Evolutionary conservation across 208 protist species (phyloP), one percentile per base, ranked within the genome.

Genomic region (Wallacemonas sp.): DNA sequence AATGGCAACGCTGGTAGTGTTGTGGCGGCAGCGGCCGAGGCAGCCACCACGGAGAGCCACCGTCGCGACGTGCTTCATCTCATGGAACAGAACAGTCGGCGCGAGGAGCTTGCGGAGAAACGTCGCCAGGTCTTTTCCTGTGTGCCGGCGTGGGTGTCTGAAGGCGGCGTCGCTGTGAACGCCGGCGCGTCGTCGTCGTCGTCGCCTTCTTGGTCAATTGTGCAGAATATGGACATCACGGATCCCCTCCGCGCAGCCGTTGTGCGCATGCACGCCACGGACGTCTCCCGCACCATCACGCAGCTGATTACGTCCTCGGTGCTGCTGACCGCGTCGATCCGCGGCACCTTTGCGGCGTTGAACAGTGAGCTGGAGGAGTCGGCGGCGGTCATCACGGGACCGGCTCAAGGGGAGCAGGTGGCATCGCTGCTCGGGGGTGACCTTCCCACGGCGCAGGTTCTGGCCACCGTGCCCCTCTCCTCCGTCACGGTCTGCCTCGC

Each of bases 261-360:
- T 3, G 63, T 81, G 27, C 57, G 58, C 9, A 70, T 77, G 55
- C 68, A 73, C 23, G 77, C 70, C 19, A 48, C 76, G 11, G 49
- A 65, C 19, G 60, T 56, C 11, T 56, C 62, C 21, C 68, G 61
- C 16, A 58, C 68, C 47, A 67, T 83, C 38, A 75, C 70, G 17
- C 65, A 79, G 60, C 66, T 78, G 34, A 43, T 83, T 29, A 52
- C 67, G 46, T 41, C 72, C 6, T 57, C 68, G 0, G 72, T 66
- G 39, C 66, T 72, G 48, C 61, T 83, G 56, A 72, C 69, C 5
- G 39, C 63, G 39, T 61, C 58, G 23, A 56, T 78, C 16, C 71
- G 68, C 6, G 17, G 49, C n/a, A 78, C 61, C 12, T 70, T 78
- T 38, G 47, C 38, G 1, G 57, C 65, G 8, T 36, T 71, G 17